Base-by-base conservation (phyloP, 805 yeast species). In the Pichia cabralensis region DNA sequence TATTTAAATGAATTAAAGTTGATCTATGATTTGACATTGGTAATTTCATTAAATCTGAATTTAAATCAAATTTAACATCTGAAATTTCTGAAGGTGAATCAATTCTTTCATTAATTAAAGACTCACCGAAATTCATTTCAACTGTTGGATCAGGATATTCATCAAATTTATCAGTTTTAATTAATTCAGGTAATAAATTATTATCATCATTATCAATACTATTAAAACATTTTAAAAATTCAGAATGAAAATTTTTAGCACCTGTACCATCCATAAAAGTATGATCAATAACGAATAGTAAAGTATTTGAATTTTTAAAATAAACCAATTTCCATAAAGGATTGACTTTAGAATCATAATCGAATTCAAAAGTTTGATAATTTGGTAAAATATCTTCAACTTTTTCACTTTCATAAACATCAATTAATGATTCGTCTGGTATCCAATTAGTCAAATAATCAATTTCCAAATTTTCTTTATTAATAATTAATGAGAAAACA, bases 231-330 rank as follows among this genome's bases (percentile, higher is more conserved):
- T 38, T 29, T 8, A 26, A 24, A 10, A 32, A 31, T 6, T 19
- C 15, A 12, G 19, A 10, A 25, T 35, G 42, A 16, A 41, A 38
- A 14, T 35, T 28, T n/a, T 39, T 39, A n/a, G 34, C 45, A 2
- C 39, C 38, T 8, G 40, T 41, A 20, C 45, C 45, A 14, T 41
- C 45, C n/a, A 41, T 35, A 19, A 28, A 30, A 4, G 29, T 24
- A 23, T 41, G 45, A 15, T 41, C 40, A 8, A 28, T 24, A 20
- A 41, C 25, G 15, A 41, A 41, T 16, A 35, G 36, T 9, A 41
- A 14, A 2, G 31, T 30, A 13, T 30, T 38, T 5, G 28, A 15
- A 10, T 33, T 26, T 9, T 24, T 19, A 10, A 25, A 28, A 14
- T 31, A 23, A 2, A 37, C 18, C 7, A 41, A 24, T n/a, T 31